Evolutionary conservation across 225 moss, liverwort and hornwort genomes (phyloP).

Genomic region (Polytrichum formosum): DNA sequence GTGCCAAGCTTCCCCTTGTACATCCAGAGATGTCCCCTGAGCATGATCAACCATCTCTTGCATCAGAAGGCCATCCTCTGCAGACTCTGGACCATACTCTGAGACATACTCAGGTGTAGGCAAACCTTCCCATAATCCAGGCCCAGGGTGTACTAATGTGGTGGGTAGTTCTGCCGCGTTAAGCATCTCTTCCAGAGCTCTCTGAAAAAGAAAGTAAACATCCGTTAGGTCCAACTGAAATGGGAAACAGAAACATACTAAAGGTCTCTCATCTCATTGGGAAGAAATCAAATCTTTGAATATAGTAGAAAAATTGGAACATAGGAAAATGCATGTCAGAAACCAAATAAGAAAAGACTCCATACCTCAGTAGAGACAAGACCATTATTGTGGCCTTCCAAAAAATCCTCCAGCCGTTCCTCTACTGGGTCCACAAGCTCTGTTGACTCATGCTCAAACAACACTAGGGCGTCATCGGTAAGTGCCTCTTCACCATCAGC

Average conservation of each 20-base stretch:
- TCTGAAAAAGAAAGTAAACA: background rate
- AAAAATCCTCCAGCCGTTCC: background rate
- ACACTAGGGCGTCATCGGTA: too few relatives aligned
- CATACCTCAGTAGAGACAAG: background rate
- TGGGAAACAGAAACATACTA: too few relatives aligned
- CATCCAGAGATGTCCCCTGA: background rate
- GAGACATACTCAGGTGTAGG: slow-evolving; percentile 6
- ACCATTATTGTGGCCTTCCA: background rate
- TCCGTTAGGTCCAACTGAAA: too few relatives aligned
- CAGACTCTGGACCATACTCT: background rate
- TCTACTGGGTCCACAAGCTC: background rate
- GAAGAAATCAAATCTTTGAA: too few relatives aligned
- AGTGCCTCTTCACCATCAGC: slow-evolving; percentile 5
- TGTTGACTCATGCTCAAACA: too few relatives aligned
- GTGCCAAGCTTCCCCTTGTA: slow-evolving; percentile 24
- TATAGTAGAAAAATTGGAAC: too few relatives aligned
- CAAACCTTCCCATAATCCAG: slow-evolving; percentile 12
- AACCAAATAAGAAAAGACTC: background rate
- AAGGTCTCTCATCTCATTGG: too few relatives aligned
- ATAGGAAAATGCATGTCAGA: background rate
- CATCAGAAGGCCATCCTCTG: slow-evolving; percentile 16
- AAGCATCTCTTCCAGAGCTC: slow-evolving; percentile 14
- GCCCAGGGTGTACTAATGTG: background rate
- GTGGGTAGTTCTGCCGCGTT: slow-evolving; percentile 7
- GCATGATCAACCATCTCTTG: slow-evolving; percentile 29